Percentiles rank a stretch among this genome's conserved stretches.
phyloP scores from a whole-genome alignment of 805 yeast genomes.

The Spathaspora girioi region DNA sequence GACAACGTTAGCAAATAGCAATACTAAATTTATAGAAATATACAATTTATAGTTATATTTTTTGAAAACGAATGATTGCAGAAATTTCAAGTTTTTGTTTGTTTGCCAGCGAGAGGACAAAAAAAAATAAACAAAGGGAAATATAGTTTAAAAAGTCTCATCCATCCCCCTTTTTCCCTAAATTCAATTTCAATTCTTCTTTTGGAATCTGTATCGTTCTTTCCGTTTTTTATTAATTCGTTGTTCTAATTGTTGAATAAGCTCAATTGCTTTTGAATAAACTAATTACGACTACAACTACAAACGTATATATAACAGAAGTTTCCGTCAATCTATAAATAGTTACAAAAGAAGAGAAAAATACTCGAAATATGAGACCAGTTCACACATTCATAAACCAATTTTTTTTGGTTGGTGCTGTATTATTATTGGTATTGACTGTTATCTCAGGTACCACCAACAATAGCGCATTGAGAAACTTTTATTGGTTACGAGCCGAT shows the following conservation, averaged over 20 bases:
- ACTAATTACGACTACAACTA: background rate
- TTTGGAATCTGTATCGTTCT: background rate
- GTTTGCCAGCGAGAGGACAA: background rate
- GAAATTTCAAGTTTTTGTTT: background rate
- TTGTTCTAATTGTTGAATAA: too few species aligned
- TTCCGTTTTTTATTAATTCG: background rate
- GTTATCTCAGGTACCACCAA: constrained; percentile 62
- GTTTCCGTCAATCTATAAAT: background rate
- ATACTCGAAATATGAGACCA: constrained; percentile 22
- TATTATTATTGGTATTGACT: constrained; percentile 48
- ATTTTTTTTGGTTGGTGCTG: constrained; percentile 38
- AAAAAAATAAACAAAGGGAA: background rate
- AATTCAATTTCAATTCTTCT: background rate
- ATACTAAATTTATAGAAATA: background rate
- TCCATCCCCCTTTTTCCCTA: constrained; percentile 2
- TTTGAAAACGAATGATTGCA: background rate
- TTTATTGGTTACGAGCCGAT: constrained; percentile 80
- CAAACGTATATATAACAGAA: too few species aligned
- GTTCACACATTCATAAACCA: constrained; percentile 32
- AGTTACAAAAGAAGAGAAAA: background rate
- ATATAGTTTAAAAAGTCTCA: constrained; percentile 1
- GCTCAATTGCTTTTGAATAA: background rate
- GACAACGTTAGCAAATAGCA: background rate
- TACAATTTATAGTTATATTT: too few species aligned
- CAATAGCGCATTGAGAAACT: constrained; percentile 58